Base-by-base conservation (phyloP, 1,284 basidiomycete genomes). In the Omphalotus olearius region DNA sequence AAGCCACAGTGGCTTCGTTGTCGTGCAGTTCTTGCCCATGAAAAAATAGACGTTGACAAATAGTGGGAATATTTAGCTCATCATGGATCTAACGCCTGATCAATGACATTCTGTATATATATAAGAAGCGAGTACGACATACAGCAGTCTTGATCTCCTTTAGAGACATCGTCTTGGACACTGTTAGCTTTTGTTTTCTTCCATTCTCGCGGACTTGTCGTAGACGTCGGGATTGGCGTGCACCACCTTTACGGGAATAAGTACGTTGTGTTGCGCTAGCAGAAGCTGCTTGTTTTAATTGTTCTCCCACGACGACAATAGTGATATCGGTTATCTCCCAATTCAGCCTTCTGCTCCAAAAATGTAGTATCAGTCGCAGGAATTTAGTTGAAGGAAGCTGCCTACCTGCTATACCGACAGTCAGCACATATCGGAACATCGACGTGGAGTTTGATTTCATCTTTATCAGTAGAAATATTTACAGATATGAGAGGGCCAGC, bases 101-200 rank as follows among this genome's bases (percentile, higher is more conserved):
- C 18, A 26, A 35, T 17, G 26, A 28, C 20, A 39, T n/a, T n/a
- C n/a, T n/a, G n/a, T n/a, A 33, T 30, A 33, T 44, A 37, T 36
- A 28, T 4, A 16, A 18, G 13, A 37, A 4, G 7, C 2, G 23
- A 26, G 25, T 30, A 33, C 17, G 26, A 63, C 79, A 50, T 52
- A 90, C 88, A 73, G 78, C 71, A 47, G 87, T 64, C 64, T 90
- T 91, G 58, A 92, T 78, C 9, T 89, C 86, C 62, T 85, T 90
- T 50, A 92, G 73, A 0, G 83, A 82, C 58, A 79, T 88, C 16
- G 68, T 64, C 63, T 86, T 89, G 37, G 71, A 73, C 43, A 91
- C 74, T 11, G 65, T 74, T 45, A 91, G 63, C 56, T 67, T 76
- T 47, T 70, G 71, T 52, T 72, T 69, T 58, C 78, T 75, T 6